phyloP scores from a whole-genome alignment of 495 filamentous ascomycete genomes.

The Lichina pygmaea region DNA sequence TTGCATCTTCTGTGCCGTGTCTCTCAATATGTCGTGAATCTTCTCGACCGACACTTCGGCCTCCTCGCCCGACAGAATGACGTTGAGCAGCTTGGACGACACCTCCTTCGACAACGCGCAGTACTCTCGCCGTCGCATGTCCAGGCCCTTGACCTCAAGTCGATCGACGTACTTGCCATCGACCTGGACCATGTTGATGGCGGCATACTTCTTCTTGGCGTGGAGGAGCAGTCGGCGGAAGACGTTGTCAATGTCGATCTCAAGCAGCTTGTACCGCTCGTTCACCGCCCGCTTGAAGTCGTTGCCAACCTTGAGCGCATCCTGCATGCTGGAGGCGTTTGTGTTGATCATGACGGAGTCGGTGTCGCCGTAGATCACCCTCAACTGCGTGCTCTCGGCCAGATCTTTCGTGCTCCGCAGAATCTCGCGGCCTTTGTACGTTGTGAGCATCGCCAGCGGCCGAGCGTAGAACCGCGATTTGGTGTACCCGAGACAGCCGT shows the following conservation, averaged over 20 bases:
- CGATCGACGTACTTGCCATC: constrained; percentile 81
- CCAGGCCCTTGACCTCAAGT: constrained; percentile 91
- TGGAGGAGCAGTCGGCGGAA: constrained; percentile 83
- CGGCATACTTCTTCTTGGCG: constrained; percentile 98
- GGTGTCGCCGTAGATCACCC: constrained; percentile 95
- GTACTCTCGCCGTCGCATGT: constrained; percentile 94
- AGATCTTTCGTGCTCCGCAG: constrained; percentile 82
- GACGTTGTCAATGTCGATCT: constrained; percentile 96
- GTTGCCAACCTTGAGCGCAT: constrained; percentile 67
- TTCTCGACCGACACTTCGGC: constrained; percentile 66
- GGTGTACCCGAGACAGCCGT: constrained; percentile 88
- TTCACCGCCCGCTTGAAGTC: constrained; percentile 66
- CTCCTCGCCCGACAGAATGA: constrained; percentile 83
- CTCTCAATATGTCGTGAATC: constrained; percentile 75
- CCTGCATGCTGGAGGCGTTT: constrained; percentile 76
- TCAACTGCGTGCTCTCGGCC: constrained; percentile 61
- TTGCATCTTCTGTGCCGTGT: constrained; percentile 61
- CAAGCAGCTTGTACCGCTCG: constrained; percentile 63
- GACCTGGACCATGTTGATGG: constrained; percentile 72
- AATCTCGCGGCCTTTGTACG: constrained; percentile 94
- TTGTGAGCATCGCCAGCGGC: constrained; percentile 83
- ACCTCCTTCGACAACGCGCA: constrained; percentile 85
- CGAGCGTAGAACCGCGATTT: constrained; percentile 91
- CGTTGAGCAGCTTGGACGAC: constrained; percentile 53
- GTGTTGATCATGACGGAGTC: constrained; percentile 99